phyloP scores from a whole-genome alignment of 2,329 filamentous ascomycete genomes.

The Cercospora zeae-maydis region DNA sequence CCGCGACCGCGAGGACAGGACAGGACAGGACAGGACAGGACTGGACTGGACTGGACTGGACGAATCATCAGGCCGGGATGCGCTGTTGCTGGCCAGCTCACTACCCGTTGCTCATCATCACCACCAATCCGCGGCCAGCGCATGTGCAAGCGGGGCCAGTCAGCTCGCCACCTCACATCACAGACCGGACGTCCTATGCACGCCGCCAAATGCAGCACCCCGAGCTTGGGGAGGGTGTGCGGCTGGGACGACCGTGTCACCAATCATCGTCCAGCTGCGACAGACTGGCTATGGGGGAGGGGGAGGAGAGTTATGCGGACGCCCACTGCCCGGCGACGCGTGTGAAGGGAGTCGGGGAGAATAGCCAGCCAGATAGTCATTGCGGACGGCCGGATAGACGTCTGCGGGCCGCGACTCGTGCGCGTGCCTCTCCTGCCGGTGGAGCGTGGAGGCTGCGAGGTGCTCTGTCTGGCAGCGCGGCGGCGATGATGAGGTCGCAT shows the following conservation, averaged over 20 bases:
- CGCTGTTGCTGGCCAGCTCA: neutral
- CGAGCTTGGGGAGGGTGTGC: neutral
- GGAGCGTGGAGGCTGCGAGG: no score
- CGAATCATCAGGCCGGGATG: neutral
- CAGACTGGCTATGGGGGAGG: no score
- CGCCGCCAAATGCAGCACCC: neutral
- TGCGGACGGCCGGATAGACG: no score
- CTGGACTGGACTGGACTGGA: no score
- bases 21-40: no score
- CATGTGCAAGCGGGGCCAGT: neutral
- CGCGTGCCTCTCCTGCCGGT: neutral
- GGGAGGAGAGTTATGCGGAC: no score
- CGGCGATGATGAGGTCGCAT: neutral
- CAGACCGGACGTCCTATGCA: no score
- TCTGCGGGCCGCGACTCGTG: neutral
- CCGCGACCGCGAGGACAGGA: neutral
- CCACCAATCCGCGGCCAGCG: constrained; percentile 1
- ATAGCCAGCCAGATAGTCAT: no score
- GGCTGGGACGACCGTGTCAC: neutral
- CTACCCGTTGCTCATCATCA: constrained; percentile 2
- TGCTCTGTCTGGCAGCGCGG: neutral
- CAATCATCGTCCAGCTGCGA: neutral
- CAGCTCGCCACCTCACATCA: no score
- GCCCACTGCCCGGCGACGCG: no score
- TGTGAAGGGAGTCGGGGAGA: no score